A percentile compares a stretch with the other conserved stretches of the same genome.
These are phyloP conservation scores for Alectoria sarmentosa DNA, from an alignment of 495 filamentous ascomycete genomes.

Conservation along the genomic window DNA sequence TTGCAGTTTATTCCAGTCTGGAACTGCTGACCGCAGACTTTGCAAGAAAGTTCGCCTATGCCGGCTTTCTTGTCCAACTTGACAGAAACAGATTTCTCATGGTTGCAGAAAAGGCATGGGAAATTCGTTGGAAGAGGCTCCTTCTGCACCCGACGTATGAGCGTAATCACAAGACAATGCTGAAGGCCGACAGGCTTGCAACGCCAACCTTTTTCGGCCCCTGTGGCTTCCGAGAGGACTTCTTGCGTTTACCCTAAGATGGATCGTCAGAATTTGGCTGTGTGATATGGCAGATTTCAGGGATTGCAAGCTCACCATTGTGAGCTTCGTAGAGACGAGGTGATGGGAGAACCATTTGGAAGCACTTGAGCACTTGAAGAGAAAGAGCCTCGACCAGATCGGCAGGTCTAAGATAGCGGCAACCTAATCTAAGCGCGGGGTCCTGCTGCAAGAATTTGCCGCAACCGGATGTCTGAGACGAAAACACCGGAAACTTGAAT, in stretches of 20 bases:
- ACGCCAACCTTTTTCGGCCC: slow-evolving; percentile 69
- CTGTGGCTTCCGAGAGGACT: slow-evolving; percentile 75
- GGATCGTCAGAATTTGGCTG: slow-evolving; percentile 6
- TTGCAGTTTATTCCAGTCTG: slow-evolving; percentile 88
- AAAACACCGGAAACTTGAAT: too few species aligned
- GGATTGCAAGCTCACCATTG: slow-evolving; percentile 7
- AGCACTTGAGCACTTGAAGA: background rate
- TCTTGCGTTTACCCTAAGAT: slow-evolving; percentile 86
- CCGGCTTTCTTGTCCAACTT: slow-evolving; percentile 89
- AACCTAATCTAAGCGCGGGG: slow-evolving; percentile 4
- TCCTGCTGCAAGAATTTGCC: background rate
- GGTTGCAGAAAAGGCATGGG: slow-evolving; percentile 97
- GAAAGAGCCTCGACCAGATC: background rate
- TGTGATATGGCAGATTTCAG: background rate
- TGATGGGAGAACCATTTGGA: background rate
- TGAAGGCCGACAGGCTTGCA: background rate
- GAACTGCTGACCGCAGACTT: slow-evolving; percentile 87
- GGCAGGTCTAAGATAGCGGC: slow-evolving; percentile 5
- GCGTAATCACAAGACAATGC: slow-evolving; percentile 5
- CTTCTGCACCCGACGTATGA: slow-evolving; percentile 43
- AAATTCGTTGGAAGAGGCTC: slow-evolving; percentile 85
- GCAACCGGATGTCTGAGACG: background rate
- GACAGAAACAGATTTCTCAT: slow-evolving; percentile 82
- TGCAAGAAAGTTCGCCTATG: slow-evolving; percentile 77
- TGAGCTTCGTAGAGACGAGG: background rate